Evolutionary conservation across 805 yeast species (phyloP), one percentile per base, ranked within the genome.

Genomic region (Candida ulmi): DNA sequence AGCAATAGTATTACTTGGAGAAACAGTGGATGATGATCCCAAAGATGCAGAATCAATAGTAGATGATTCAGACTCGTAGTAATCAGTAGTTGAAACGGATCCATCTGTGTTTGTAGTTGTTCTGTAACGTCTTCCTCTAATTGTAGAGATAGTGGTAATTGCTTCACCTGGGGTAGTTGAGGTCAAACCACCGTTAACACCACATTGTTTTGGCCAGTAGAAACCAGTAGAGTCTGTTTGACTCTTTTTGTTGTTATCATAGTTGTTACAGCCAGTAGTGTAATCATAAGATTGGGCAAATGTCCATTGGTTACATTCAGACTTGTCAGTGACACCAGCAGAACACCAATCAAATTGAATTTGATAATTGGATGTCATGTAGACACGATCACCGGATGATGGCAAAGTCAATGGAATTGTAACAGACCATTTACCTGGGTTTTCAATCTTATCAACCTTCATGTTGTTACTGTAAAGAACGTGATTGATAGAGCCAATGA

Each of bases 281-380:
- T 51, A 45, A 24, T 51, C 55, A 32, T 52, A 54, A 9, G 57
- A 50, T 8, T 27, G 29, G 3, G 36, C 48, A 30, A 44, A 54
- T 1, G 26, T 33, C 55, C 57, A 52, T 1, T 17, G 26, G 18
- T 34, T 24, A 33, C 59, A 52, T 36, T 47, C 51, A 8, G 43
- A 16, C 28, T 36, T 11, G 29, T 48, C 51, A 17, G 46, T 38
- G 3, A 47, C 53, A 36, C 52, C 53, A n/a, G 56, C 43, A 11
- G 46, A 15, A 38, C 56, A 49, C 57, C 58, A 54, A 18, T 54
- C 55, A 30, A 31, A 52, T 37, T 54, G 55, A 16, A 54, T 49
- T 30, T 45, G 41, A 33, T 37, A 49, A 3, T 16, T 25, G 3
- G 38, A 18, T 8, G 48, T 45, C 48, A 48, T 42, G 8, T 30